These are phyloP conservation scores for Jimgerdemannia lactiflua DNA, from an alignment of 192 early-diverging fungal species.

Conservation along the genomic window DNA sequence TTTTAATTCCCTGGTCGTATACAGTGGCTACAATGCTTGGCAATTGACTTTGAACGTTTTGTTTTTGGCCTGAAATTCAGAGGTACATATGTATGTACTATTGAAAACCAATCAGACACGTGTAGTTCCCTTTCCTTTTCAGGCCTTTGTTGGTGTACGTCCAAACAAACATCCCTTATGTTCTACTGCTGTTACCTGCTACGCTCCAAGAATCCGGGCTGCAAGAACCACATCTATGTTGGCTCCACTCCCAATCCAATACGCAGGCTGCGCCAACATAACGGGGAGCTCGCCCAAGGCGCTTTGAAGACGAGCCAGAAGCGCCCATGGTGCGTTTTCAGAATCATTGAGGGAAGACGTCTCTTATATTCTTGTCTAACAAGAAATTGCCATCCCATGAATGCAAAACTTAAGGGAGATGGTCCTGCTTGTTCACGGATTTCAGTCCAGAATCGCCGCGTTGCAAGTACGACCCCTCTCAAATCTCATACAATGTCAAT, in stretches of 20 bases:
- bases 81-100: too few species aligned
- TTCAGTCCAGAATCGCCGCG: slow-evolving; percentile 6
- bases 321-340: slow-evolving; percentile 9
- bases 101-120: too few species aligned
- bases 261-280: slow-evolving; percentile 17
- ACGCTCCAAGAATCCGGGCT: slow-evolving; percentile 2
- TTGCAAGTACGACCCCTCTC: not conserved
- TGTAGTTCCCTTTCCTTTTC: too few species aligned
- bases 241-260: slow-evolving; percentile 23
- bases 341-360: not conserved
- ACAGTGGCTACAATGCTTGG: too few species aligned
- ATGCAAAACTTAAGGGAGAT: slow-evolving; percentile 9
- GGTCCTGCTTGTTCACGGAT: slow-evolving; percentile 18
- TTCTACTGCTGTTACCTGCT: slow-evolving; percentile 23
- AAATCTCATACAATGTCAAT: not conserved
- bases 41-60: too few species aligned
- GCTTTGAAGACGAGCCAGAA: slow-evolving; percentile 8
- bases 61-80: too few species aligned
- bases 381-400: not conserved
- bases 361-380: not conserved
- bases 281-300: slow-evolving; percentile 21
- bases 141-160: too few species aligned
- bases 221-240: slow-evolving; percentile 13
- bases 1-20: too few species aligned
- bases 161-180: too few species aligned